Conservation (phyloP, 2,329 filamentous ascomycete genomes). For the Cryphonectria carpinicola region DNA sequence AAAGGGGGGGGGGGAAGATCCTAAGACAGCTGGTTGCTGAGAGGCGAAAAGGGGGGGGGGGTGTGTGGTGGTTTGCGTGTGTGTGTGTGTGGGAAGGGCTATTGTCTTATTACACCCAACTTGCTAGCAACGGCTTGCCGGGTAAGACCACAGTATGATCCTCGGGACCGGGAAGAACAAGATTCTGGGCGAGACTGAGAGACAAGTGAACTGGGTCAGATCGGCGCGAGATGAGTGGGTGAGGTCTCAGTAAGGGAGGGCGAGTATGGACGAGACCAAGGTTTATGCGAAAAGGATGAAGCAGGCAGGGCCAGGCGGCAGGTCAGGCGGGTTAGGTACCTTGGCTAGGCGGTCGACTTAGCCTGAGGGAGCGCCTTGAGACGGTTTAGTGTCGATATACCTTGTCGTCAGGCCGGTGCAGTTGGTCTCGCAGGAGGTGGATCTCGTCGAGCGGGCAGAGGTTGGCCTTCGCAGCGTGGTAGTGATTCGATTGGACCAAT, state of each 20-base stretch:
- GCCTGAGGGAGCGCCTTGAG: conserved; percentile 5
- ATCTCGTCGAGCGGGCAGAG: background rate
- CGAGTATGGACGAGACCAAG: conserved; percentile 24
- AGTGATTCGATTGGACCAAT: conserved; percentile 23
- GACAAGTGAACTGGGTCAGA: conserved; percentile 12
- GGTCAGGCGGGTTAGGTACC: conserved; percentile 11
- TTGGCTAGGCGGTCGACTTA: background rate
- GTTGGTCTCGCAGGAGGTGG: conserved; percentile 10
- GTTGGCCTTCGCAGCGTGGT: conserved; percentile 2
- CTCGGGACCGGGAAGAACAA: background rate
- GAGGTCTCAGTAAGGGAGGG: conserved; percentile 25
- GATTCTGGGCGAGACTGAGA: background rate
- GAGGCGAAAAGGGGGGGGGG: background rate
- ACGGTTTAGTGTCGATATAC: conserved; percentile 8
- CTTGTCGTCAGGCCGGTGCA: conserved; percentile 10
- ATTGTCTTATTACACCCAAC: conserved; percentile 29
- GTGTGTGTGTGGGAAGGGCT: conserved; percentile 23
- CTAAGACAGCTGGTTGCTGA: conserved; percentile 6
- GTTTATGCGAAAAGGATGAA: conserved; percentile 18
- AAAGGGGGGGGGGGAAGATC: conserved; percentile 5
- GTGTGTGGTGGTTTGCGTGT: background rate
- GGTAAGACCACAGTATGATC: conserved; percentile 18
- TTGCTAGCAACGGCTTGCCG: conserved; percentile 25
- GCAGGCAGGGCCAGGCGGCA: conserved; percentile 1
- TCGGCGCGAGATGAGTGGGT: conserved; percentile 27